Base-by-base conservation (phyloP, 2,329 filamentous ascomycete species). In the Metarhizium robertsii region DNA sequence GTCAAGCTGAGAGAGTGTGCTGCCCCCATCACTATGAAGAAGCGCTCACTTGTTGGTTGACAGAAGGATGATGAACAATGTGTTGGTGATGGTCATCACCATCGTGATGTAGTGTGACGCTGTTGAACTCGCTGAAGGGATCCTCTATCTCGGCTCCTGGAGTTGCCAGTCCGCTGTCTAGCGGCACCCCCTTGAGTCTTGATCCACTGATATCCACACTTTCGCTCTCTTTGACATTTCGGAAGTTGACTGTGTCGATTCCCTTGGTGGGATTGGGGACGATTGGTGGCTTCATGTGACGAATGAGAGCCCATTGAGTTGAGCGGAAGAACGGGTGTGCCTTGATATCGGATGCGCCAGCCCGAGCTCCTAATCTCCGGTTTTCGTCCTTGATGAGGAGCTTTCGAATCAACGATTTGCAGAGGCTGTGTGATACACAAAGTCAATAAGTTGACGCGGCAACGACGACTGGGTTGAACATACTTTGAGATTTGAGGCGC, bases 71-170 rank as follows among this genome's bases (percentile, higher is more conserved):
- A 38, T 60, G 59, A 42, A 61, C 59, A 29, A 66, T 65, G 53
- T 73, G 67, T 49, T 61, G 61, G 55, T 84, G 38, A 40, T 40
- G 76, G 52, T 91, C 88, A 62, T 96, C 92, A 16, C 91, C 94
- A 55, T 97, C 94, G 67, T 99, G 94, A 71, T 97, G 92, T 59
- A 99, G 77, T 52, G 94, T 99, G 46, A 99, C 92, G 68, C 90
- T 95, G 77, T 97, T 99, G 73, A 99, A 99, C 71, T 97, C 94
- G 71, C 96, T 90, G 68, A 99, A 99, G 2, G 94, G 94, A 78
- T 99, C 94, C 3, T 83, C 78, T 42, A 86, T 69, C 67, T 96
- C 92, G 42, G 80, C 88, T 48, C 88, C 89, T 1, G 92, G 92
- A 2, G 92, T 97, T 2, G 87, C 83, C 53, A 95, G 77, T 1